phyloP scores from a whole-genome alignment of 83 land plant species.

The Picea mariana region DNA sequence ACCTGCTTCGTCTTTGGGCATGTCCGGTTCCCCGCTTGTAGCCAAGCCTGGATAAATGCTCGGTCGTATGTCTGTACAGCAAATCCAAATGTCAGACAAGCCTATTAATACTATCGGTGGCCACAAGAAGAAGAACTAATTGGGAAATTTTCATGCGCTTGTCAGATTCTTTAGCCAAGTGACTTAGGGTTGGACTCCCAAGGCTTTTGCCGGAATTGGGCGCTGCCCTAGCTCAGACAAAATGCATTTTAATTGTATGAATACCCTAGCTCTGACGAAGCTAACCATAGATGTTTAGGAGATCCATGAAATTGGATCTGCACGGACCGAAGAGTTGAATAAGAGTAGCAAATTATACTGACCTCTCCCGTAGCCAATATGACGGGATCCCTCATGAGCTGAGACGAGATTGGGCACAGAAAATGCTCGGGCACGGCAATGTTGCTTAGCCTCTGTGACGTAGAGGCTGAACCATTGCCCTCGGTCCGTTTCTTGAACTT shows the following conservation, averaged over 20 bases:
- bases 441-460: neutral
- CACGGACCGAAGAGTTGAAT: neutral
- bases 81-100: neutral
- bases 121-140: too few species aligned
- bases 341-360: neutral
- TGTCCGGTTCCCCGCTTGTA: conserved; percentile 61
- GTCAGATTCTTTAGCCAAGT: too few species aligned
- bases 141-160: too few species aligned
- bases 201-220: too few species aligned
- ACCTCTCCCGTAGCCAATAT: conserved; percentile 73
- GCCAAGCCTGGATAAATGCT: conserved; percentile 69
- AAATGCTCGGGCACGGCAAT: conserved; percentile 50
- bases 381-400: conserved; percentile 81
- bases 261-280: neutral
- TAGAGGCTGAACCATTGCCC: neutral
- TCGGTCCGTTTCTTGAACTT: neutral
- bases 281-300: neutral
- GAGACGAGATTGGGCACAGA: conserved; percentile 65
- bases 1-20: conserved; percentile 87
- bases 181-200: too few species aligned
- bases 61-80: conserved; percentile 67
- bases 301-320: neutral
- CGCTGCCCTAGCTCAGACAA: too few species aligned
- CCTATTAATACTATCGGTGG: too few species aligned
- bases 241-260: neutral